Conservation (phyloP, 2,329 filamentous ascomycete genomes). For the Fonsecaea monophora region DNA sequence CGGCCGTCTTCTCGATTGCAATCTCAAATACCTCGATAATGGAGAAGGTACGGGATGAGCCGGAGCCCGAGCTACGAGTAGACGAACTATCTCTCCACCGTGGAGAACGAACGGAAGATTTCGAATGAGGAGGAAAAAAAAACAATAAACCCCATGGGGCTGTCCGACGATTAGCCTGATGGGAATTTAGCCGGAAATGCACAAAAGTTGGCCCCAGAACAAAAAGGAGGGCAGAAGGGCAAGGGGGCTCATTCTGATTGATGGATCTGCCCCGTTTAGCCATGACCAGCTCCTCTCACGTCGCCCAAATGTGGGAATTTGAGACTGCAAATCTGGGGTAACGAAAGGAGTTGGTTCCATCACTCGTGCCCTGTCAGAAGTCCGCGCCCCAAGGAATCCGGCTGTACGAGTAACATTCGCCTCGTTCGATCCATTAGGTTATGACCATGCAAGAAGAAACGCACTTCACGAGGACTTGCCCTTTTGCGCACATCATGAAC, state of each 20-base stretch:
- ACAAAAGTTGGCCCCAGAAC: background rate
- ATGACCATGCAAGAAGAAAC: slow-evolving; percentile 6
- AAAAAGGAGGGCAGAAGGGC: background rate
- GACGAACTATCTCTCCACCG: background rate
- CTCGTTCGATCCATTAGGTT: slow-evolving; percentile 7
- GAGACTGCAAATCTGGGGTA: slow-evolving; percentile 9
- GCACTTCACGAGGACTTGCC: background rate
- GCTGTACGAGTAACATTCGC: background rate
- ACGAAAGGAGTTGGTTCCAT: background rate
- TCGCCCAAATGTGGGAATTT: slow-evolving; percentile 7
- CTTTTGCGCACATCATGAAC: background rate
- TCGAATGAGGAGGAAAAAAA: background rate
- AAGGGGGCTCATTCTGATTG: background rate
- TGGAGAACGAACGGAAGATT: background rate
- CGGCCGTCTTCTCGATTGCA: background rate
- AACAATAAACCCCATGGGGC: slow-evolving; percentile 11
- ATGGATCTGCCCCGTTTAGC: slow-evolving; percentile 14
- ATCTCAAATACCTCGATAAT: background rate
- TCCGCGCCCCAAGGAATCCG: background rate
- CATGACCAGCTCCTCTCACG: background rate
- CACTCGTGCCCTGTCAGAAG: background rate
- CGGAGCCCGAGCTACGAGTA: background rate
- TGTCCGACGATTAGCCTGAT: slow-evolving; percentile 17
- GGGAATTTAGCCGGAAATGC: slow-evolving; percentile 22
- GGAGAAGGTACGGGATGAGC: slow-evolving; percentile 1